These are phyloP conservation scores for Fagopyrum homotropicum DNA, from an alignment of 148 eudicot species.

Conservation along the genomic window DNA sequence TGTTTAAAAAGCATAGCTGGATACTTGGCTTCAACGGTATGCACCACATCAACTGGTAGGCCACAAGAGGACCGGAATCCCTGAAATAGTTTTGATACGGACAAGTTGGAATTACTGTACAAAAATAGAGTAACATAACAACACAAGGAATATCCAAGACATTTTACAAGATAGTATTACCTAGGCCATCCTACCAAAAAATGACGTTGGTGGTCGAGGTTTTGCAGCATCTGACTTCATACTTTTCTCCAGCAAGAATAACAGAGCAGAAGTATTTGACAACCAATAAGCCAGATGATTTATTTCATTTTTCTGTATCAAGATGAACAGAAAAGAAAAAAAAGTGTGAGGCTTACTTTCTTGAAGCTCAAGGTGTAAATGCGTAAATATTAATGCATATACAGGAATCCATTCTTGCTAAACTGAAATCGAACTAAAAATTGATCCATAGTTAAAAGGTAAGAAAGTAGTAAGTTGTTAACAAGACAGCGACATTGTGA, in stretches of 20 bases:
- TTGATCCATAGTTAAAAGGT: no score
- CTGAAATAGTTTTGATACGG: slow-evolving; percentile 19
- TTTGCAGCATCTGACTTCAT: slow-evolving; percentile 40
- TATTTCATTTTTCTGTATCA: slow-evolving; percentile 54
- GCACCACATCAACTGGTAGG: slow-evolving; percentile 45
- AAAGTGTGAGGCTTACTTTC: not conserved
- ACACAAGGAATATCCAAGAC: not conserved
- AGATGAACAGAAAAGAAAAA: slow-evolving; percentile 7
- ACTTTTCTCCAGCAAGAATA: slow-evolving; percentile 72
- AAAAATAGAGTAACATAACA: not conserved
- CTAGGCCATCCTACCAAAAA: slow-evolving; percentile 86
- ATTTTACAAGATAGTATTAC: slow-evolving; percentile 24
- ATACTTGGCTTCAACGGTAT: slow-evolving; percentile 75
- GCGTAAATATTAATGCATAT: no score
- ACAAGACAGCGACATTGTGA: no score
- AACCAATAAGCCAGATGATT: slow-evolving; percentile 84
- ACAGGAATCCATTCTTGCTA: no score
- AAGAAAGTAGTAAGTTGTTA: no score
- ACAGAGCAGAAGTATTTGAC: slow-evolving; percentile 65
- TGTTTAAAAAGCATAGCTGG: slow-evolving; percentile 97
- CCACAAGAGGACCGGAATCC: slow-evolving; percentile 64
- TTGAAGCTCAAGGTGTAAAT: not conserved
- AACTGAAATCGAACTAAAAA: no score
- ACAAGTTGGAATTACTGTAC: not conserved
- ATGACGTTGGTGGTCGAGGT: slow-evolving; percentile 75